A percentile compares a stretch with the other conserved stretches of the same genome.
These are phyloP conservation scores for Cladosporium austrohemisphaericum DNA, from an alignment of 2,329 filamentous ascomycete genomes.

Conservation along the genomic window DNA sequence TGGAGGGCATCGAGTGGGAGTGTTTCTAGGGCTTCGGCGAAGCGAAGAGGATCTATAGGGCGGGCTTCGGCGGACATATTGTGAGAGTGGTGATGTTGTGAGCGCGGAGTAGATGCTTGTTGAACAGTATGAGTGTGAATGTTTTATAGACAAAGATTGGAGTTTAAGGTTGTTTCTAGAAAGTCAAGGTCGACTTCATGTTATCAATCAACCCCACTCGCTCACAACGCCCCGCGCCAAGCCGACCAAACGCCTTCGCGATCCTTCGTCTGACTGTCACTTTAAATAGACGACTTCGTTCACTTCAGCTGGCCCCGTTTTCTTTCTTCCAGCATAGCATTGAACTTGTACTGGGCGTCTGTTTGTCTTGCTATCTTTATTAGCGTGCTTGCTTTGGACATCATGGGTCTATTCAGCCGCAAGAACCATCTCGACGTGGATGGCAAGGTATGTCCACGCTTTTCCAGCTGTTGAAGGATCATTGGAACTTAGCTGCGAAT, in stretches of 20 bases:
- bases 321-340: conserved; percentile 30
- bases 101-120: background rate
- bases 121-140: background rate
- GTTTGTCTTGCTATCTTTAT: conserved; percentile 35
- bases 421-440: conserved; percentile 80
- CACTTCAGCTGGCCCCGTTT: background rate
- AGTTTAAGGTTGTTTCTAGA: too few relatives aligned
- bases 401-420: conserved; percentile 65
- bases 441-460: conserved; percentile 62
- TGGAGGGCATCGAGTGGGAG: conserved; percentile 65
- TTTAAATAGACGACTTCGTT: background rate
- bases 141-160: too few relatives aligned
- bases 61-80: conserved; percentile 21
- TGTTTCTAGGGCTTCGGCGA: conserved; percentile 58
- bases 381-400: conserved; percentile 37
- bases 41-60: conserved; percentile 31
- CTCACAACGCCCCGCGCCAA: background rate
- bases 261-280: background rate
- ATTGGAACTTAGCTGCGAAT: background rate
- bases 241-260: background rate
- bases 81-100: background rate
- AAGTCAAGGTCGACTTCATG: too few relatives aligned
- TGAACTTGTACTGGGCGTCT: conserved; percentile 36
- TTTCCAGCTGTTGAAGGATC: conserved; percentile 16
- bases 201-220: too few relatives aligned